Evolutionary conservation across 2,329 filamentous ascomycete species (phyloP), one percentile per base, ranked within the genome.

Genomic region (Penicillium sp.): DNA sequence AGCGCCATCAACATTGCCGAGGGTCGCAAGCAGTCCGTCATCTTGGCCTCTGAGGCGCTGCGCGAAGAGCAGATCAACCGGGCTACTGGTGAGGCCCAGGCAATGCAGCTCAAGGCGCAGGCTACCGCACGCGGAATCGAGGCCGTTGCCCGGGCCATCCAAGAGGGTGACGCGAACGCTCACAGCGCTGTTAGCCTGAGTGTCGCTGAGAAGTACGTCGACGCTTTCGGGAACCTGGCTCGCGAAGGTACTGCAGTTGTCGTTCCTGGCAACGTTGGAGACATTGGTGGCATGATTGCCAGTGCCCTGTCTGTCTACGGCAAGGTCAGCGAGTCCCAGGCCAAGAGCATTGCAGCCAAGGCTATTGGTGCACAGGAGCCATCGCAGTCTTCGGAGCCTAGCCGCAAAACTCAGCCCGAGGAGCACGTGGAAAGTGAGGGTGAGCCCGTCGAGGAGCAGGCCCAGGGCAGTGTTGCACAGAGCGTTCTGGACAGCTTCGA

Each of bases 1-100:
- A 91, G 85, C 62, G 93, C 93, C 31, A 98, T 98, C 79, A 98
- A 98, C 70, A 96, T 98, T 58, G 93, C 93, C 46, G 93, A 98
- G 76, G 93, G 93, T 69, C 83, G 85, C 71, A 98, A 98, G 76
- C 93, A 97, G 77, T 89, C 85, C 58, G 91, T 96, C 18, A 98
- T 98, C 59, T 78, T 98, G 20, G 93, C 93, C 0, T 96, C 89
- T 7, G 93, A 98, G 72, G 93, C 93, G 13, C 64, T 95, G 71
- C 83, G 84, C 57, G 81, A 87, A 13, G 91, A 98, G 74, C 82
- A 94, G 68, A 93, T 98, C 76, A 98, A 98, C 72, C 80, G 83
- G 66, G 93, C 93, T 8, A 80, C 78, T 63, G 93, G 93, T 80
- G 93, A 98, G 74, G 87, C 93, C 8, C 87, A 97, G 71, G 93